phyloP scores from a whole-genome alignment of 2,329 filamentous ascomycete species.

The Aureobasidium sp. region DNA sequence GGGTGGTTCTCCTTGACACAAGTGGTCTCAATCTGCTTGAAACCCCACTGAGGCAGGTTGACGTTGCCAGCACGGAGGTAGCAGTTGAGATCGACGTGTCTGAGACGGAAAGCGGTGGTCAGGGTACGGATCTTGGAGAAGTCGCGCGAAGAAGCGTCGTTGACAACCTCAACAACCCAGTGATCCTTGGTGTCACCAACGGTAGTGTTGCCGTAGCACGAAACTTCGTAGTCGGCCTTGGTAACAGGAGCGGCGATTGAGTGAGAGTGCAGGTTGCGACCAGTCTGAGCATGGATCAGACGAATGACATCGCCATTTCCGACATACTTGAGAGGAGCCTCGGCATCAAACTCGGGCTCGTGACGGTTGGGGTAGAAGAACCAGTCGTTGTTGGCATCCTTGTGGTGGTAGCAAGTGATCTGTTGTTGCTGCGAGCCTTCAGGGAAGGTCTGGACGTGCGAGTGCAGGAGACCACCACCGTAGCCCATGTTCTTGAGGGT shows the following conservation, averaged over 20 bases:
- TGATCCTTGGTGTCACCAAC: constrained; percentile 97
- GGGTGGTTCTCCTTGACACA: constrained; percentile 91
- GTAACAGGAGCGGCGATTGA: constrained; percentile 79
- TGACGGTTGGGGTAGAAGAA: constrained; percentile 92
- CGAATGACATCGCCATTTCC: constrained; percentile 71
- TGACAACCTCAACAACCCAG: constrained; percentile 88
- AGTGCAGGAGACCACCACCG: constrained; percentile 90
- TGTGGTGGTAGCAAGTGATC: constrained; percentile 98
- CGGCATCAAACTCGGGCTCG: constrained; percentile 62
- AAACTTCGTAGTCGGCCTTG: constrained; percentile 88
- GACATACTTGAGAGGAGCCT: constrained; percentile 63
- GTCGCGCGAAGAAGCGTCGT: constrained; percentile 80
- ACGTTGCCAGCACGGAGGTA: constrained; percentile 93
- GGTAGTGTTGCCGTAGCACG: constrained; percentile 89
- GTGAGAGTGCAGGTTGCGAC: constrained; percentile 94
- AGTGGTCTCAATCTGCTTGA: constrained; percentile 98
- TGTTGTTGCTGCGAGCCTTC: constrained; percentile 93
- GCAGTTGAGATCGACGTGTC: constrained; percentile 73
- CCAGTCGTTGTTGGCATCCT: constrained; percentile 99
- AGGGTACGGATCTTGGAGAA: constrained; percentile 79
- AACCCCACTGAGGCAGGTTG: constrained; percentile 97
- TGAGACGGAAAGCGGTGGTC: constrained; percentile 85
- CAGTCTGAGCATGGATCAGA: constrained; percentile 88
- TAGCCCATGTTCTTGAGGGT: constrained; percentile 99
- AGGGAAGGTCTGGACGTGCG: constrained; percentile 91